Evolutionary conservation across 1,284 basidiomycete species (phyloP), one percentile per base, ranked within the genome.

Genomic region (Trichosporon coremiiforme): DNA sequence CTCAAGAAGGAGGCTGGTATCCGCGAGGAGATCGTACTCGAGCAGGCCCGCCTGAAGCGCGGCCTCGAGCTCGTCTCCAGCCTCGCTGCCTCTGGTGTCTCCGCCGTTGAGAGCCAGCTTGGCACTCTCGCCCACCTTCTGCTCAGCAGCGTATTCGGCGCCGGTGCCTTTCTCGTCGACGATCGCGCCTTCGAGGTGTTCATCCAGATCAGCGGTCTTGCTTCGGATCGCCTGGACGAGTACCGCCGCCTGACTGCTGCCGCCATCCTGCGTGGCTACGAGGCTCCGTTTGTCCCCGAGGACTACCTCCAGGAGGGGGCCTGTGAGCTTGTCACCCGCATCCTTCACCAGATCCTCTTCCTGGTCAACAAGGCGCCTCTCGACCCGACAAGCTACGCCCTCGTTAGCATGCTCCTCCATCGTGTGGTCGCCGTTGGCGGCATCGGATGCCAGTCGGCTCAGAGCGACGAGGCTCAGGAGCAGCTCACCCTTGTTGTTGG

Each of bases 401-500:
- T 96, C 76, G 83, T 89, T 0, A 90, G 90, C 63, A 92, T 95
- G 7, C 85, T 99, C 13, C 85, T 98, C 13, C 88, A 86, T 8
- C 86, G 88, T 68, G 89, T 98, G 20, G 86, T 95, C 8, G 79
- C 85, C 0, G 85, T 86, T 25, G 92, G 91, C 20, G 94, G 92
- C 0, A 85, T 95, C 22, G 86, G 86, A 0, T 79, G 86, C 15
- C 85, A 86, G 6, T 86, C 69, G 70, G 89, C 67, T 88, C 91
- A 72, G 75, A 82, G 74, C 53, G 94, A 96, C 65, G 90, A 91
- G 72, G 88, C 88, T 0, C 85, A 95, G 38, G 96, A 99, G 82
- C 96, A 98, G 82, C 86, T 97, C 7, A 87, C 92, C 9, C 86
- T 99, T 22, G 88, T 90, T 0, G 85, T 99, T 31, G 92, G 94